Evolutionary conservation across 2,329 filamentous ascomycete species (phyloP).

Genomic region (Alternaria panax): DNA sequence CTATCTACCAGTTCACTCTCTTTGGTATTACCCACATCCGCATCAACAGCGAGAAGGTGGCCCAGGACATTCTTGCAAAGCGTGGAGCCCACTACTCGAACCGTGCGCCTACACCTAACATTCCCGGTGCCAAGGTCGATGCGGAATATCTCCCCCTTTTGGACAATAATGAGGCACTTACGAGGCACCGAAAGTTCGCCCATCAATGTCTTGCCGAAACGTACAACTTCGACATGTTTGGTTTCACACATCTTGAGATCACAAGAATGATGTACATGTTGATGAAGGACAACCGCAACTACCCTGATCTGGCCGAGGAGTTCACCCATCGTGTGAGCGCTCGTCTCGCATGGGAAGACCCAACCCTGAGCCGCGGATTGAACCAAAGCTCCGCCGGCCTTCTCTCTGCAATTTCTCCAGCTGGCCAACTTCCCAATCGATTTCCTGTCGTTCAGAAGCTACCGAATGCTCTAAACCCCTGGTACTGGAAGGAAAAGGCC

Average conservation of each 20-base stretch:
- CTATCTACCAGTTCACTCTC: conserved; percentile 6
- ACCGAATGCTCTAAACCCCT: conserved; percentile 1
- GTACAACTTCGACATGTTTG: conserved; percentile 10
- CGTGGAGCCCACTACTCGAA: conserved; percentile 6
- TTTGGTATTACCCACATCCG: neutral
- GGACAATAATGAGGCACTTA: conserved; percentile 7
- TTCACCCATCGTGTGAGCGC: conserved; percentile 7
- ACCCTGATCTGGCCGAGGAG: conserved; percentile 3
- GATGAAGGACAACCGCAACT: conserved; percentile 9
- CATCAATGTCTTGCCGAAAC: conserved; percentile 5
- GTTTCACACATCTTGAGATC: conserved; percentile 7
- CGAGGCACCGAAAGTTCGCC: conserved; percentile 5
- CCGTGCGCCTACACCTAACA: conserved; percentile 8
- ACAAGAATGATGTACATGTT: conserved; percentile 7
- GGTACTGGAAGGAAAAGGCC: conserved; percentile 7
- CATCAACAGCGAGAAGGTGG: conserved; percentile 8
- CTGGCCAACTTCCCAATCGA: conserved; percentile 2
- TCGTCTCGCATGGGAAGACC: conserved; percentile 8
- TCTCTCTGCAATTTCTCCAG: neutral
- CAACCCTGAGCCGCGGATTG: neutral
- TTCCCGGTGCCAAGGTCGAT: conserved; percentile 2
- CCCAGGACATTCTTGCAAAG: conserved; percentile 5
- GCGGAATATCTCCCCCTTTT: conserved; percentile 6
- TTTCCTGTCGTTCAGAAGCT: neutral
- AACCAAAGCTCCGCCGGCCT: conserved; percentile 7